Percentiles rank a stretch among this genome's conserved stretches.
phyloP scores from a whole-genome alignment of 148 eudicot species.

The Rhododendron ovatum region DNA sequence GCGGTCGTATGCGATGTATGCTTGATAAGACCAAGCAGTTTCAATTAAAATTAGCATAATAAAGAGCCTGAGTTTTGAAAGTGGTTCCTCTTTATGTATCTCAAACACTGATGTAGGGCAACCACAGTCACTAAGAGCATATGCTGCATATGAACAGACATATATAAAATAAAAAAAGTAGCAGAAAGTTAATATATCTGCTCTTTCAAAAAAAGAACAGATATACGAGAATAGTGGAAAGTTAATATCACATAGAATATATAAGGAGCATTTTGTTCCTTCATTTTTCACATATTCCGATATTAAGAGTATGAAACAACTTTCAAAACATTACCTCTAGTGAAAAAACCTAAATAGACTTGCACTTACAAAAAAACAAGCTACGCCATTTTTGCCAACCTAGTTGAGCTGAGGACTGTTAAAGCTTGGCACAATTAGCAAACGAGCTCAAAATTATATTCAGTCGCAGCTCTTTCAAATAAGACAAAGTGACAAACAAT shows the following conservation, averaged over 20 bases:
- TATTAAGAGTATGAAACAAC: background rate
- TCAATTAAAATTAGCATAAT: background rate
- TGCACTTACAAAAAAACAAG: background rate
- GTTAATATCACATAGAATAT: background rate
- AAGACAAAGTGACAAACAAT: background rate
- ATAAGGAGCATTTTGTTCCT: background rate
- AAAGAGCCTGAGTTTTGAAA: background rate
- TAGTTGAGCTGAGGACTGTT: background rate
- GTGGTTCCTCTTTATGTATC: background rate
- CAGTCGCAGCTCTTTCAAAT: background rate
- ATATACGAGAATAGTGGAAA: background rate
- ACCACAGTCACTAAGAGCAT: background rate
- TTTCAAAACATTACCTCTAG: background rate
- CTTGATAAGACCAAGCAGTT: background rate
- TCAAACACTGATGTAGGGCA: background rate
- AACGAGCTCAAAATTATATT: background rate
- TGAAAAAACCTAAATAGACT: background rate
- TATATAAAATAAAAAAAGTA: background rate
- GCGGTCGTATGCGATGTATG: background rate
- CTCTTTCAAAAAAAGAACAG: background rate
- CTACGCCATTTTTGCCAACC: background rate
- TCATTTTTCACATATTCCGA: background rate
- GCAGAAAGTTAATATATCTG: background rate
- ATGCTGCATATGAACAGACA: background rate
- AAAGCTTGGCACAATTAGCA: background rate